These are phyloP conservation scores for Colletotrichum simmondsii DNA, from an alignment of 2,329 filamentous ascomycete genomes.

Conservation along the genomic window DNA sequence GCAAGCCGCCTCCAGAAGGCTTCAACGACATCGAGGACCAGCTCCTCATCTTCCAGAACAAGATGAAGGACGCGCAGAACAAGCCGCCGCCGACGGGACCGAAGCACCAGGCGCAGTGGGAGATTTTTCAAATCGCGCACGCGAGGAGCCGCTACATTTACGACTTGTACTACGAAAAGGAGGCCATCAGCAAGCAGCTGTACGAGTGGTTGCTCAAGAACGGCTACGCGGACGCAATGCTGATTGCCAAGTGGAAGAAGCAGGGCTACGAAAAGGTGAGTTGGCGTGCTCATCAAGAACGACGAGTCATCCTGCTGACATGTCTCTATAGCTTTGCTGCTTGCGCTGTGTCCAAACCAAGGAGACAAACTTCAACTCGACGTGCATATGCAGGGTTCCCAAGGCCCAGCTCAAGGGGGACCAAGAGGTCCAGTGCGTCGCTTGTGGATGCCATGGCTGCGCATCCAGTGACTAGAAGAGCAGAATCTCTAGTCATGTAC, in stretches of 20 bases:
- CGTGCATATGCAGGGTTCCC: constrained; percentile 96
- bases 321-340: constrained; percentile 79
- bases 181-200: constrained; percentile 89
- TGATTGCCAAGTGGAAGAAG: constrained; percentile 99
- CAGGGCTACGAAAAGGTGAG: constrained; percentile 95
- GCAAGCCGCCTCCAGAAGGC: constrained; percentile 85
- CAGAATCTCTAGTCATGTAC: neutral
- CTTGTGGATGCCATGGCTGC: constrained; percentile 92
- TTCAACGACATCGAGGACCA: constrained; percentile 91
- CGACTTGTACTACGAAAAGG: constrained; percentile 97
- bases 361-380: constrained; percentile 98
- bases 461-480: constrained; percentile 78
- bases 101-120: constrained; percentile 94
- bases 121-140: constrained; percentile 96
- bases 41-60: constrained; percentile 85
- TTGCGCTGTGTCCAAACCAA: constrained; percentile 98
- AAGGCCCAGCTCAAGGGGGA: constrained; percentile 90
- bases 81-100: constrained; percentile 81
- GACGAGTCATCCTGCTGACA: constrained; percentile 38
- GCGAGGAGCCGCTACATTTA: constrained; percentile 94
- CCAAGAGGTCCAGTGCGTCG: constrained; percentile 92
- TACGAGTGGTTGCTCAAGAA: constrained; percentile 99
- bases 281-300: neutral
- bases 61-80: constrained; percentile 96
- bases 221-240: constrained; percentile 90